These are phyloP conservation scores for Sclerotinia nivalis DNA, from an alignment of 2,329 filamentous ascomycete species.

Conservation along the genomic window DNA sequence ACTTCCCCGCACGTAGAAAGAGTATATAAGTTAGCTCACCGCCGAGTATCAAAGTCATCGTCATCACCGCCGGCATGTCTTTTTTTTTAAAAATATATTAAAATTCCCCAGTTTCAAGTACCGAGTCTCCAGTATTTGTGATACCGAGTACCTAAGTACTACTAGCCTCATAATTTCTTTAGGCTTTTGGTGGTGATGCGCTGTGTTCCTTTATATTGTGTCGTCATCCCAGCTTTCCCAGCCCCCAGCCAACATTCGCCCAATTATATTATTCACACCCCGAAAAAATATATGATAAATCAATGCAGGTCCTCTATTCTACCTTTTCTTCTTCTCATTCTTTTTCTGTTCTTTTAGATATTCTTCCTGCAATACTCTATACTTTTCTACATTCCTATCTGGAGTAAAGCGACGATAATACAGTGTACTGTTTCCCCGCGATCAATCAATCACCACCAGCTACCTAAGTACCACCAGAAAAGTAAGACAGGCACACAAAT, in stretches of 20 bases:
- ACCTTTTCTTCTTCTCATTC: neutral
- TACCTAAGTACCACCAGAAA: neutral
- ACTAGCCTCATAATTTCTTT: neutral
- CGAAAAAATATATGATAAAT: neutral
- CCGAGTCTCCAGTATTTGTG: neutral
- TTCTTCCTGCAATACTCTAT: neutral
- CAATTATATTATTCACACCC: conserved; percentile 10
- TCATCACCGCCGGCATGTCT: conserved; percentile 1
- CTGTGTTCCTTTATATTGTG: neutral
- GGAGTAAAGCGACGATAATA: neutral
- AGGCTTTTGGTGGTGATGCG: conserved; percentile 7
- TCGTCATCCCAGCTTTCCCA: conserved; percentile 1
- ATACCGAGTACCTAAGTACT: conserved; percentile 6
- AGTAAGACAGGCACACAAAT: conserved; percentile 1
- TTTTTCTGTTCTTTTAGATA: neutral
- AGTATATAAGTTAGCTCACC: neutral
- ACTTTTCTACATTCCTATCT: neutral
- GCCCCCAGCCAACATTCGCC: neutral
- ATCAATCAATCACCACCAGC: neutral
- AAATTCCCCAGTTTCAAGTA: neutral
- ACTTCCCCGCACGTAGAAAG: neutral
- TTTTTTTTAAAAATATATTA: neutral
- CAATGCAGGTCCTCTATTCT: neutral
- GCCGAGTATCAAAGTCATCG: neutral
- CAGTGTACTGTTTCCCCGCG: neutral